Conservation (phyloP, 768 basidiomycete genomes). For the Erythrobasidium yunnanense region DNA sequence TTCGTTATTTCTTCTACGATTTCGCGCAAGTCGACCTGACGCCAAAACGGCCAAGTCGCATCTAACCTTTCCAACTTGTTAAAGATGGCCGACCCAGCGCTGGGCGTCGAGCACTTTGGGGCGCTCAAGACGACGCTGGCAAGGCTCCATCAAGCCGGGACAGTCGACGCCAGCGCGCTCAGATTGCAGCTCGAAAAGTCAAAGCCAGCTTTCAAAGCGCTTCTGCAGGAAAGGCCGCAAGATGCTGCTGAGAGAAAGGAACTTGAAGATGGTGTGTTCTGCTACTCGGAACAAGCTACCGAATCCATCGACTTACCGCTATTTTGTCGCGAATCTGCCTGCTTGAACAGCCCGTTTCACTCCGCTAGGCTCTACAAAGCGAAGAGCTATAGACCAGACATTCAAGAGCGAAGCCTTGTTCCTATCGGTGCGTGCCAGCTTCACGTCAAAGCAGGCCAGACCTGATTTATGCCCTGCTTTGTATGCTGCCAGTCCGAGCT, state of each 20-base stretch:
- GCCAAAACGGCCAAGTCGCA: no score
- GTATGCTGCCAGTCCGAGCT: conserved; percentile 50
- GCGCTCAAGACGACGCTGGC: conserved; percentile 1
- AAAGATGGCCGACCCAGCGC: conserved; percentile 8
- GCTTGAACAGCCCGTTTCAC: conserved; percentile 29
- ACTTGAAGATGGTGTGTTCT: conserved; percentile 37
- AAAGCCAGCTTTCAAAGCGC: conserved; percentile 28
- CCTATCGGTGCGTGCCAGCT: conserved; percentile 47
- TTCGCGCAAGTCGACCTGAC: no score
- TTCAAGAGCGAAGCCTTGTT: conserved; percentile 67
- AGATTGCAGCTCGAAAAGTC: conserved; percentile 34
- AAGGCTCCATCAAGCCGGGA: background rate
- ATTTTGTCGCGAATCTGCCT: no score
- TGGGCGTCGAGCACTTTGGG: conserved; percentile 9
- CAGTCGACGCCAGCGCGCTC: conserved; percentile 18
- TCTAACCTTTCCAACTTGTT: background rate
- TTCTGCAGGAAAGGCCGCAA: conserved; percentile 35
- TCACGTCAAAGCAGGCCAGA: background rate
- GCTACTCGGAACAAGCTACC: no score
- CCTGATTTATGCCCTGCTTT: background rate
- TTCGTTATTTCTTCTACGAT: background rate
- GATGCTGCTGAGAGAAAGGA: conserved; percentile 32
- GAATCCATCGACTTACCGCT: no score
- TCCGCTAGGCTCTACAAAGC: conserved; percentile 48
- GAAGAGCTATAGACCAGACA: conserved; percentile 64